Evolutionary conservation across 129 eudicot genomes (phyloP).

Genomic region (Tanacetum coccineum): DNA sequence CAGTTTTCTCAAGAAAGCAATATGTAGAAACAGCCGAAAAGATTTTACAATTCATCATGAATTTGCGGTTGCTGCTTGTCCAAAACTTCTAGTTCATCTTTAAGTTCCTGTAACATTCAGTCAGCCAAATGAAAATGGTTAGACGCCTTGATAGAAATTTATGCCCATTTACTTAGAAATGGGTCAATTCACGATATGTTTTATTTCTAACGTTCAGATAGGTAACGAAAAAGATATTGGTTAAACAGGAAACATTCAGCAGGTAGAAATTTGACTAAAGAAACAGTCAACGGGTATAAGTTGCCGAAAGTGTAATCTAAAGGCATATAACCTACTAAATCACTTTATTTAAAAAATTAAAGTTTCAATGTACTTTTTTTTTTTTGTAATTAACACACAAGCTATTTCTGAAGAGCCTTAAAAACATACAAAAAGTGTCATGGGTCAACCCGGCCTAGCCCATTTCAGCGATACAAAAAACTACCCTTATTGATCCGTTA

Average conservation of each 20-base stretch:
- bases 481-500: not conserved
- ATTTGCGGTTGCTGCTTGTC: conserved; percentile 49
- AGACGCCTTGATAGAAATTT: not conserved
- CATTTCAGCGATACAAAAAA: not conserved
- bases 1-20: not conserved
- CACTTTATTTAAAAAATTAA: not conserved
- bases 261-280: not conserved
- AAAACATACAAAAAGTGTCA: not conserved
- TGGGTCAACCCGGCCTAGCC: not conserved
- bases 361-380: not conserved
- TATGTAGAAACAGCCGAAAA: conserved; percentile 1
- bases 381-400: no score
- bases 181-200: not conserved
- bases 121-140: conserved; percentile 15
- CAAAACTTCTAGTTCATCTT: conserved; percentile 61
- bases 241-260: no score
- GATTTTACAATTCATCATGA: conserved; percentile 68
- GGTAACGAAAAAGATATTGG: no score
- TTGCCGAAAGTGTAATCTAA: not conserved
- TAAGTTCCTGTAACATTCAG: conserved; percentile 55
- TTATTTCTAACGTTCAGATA: not conserved
- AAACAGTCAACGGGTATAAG: not conserved
- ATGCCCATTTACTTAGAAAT: not conserved
- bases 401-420: no score
- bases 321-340: not conserved